Conservation (phyloP, 352 stramenopile species). For the Pythium rhizo-oryzae region DNA sequence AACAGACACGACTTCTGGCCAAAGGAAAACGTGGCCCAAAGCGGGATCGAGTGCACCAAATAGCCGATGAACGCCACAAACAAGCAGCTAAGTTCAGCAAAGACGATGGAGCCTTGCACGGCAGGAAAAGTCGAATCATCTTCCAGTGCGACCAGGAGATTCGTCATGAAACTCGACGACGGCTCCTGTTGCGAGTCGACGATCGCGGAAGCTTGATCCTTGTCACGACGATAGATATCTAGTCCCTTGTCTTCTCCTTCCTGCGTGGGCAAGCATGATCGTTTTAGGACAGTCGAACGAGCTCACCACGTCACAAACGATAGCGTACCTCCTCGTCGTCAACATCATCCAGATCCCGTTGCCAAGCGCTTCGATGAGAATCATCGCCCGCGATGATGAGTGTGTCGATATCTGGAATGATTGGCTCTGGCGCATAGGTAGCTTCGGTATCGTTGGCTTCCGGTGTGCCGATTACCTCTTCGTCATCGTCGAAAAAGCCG, state of each 20-base stretch:
- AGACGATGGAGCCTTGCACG: slow-evolving; percentile 27
- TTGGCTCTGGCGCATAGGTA: neutral
- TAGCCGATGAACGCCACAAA: slow-evolving; percentile 70
- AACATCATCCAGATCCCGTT: neutral
- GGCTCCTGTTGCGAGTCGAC: too few species aligned
- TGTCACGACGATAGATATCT: too few species aligned
- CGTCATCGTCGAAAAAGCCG: slow-evolving; percentile 14
- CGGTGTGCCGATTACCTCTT: neutral
- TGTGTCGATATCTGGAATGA: slow-evolving; percentile 24
- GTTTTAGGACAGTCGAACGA: too few species aligned
- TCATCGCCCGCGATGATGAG: slow-evolving; percentile 10
- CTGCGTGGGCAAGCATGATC: too few species aligned
- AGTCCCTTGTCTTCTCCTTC: neutral
- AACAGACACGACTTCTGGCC: slow-evolving; percentile 59
- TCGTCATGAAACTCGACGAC: neutral
- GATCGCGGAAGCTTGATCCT: too few species aligned
- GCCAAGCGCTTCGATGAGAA: neutral
- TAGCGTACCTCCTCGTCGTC: neutral
- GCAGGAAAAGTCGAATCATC: slow-evolving; percentile 14
- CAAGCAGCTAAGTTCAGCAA: slow-evolving; percentile 46
- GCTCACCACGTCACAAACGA: neutral
- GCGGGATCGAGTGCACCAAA: slow-evolving; percentile 52
- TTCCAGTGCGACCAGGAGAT: slow-evolving; percentile 5
- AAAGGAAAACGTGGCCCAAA: slow-evolving; percentile 55
- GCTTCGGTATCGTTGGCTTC: neutral